These are phyloP conservation scores for Balakata baccata DNA, from an alignment of 345 rosid genomes.

Conservation along the genomic window DNA sequence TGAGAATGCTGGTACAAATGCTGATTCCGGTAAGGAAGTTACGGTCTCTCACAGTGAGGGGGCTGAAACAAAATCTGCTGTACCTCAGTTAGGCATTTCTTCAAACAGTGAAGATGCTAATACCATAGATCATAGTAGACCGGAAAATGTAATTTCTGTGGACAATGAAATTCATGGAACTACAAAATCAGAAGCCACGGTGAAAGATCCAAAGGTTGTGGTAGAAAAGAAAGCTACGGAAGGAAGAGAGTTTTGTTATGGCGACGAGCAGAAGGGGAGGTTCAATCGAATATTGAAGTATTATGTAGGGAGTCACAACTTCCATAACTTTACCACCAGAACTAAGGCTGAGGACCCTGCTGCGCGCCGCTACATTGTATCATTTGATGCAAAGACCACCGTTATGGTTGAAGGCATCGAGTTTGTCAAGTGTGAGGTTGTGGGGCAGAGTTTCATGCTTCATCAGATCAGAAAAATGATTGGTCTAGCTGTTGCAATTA, in stretches of 20 bases:
- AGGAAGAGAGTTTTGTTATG: conserved; percentile 49
- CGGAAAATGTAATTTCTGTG: neutral
- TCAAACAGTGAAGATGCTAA: neutral
- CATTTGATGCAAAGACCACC: conserved; percentile 53
- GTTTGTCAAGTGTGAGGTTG: conserved; percentile 89
- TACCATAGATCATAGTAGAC: neutral
- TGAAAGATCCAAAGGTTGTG: neutral
- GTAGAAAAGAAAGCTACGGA: conserved; percentile 20
- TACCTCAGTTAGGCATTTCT: neutral
- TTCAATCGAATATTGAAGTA: conserved; percentile 66
- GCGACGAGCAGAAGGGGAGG: conserved; percentile 70
- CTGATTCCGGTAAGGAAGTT: conserved; percentile 7
- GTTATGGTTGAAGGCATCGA: conserved; percentile 69
- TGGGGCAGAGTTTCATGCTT: conserved; percentile 99
- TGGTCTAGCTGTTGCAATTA: conserved; percentile 80
- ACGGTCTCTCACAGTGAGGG: neutral
- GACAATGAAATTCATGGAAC: neutral
- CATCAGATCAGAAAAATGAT: conserved; percentile 95
- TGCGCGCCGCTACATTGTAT: conserved; percentile 64
- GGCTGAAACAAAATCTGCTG: neutral
- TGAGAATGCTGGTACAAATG: conserved; percentile 15
- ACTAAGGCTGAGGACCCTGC: conserved; percentile 85
- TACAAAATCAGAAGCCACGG: neutral
- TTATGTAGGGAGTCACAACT: conserved; percentile 88
- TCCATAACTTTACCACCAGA: conserved; percentile 91